These are phyloP conservation scores for Carex myosuroides DNA, from an alignment of 176 grass and related monocot genomes.

Conservation along the genomic window DNA sequence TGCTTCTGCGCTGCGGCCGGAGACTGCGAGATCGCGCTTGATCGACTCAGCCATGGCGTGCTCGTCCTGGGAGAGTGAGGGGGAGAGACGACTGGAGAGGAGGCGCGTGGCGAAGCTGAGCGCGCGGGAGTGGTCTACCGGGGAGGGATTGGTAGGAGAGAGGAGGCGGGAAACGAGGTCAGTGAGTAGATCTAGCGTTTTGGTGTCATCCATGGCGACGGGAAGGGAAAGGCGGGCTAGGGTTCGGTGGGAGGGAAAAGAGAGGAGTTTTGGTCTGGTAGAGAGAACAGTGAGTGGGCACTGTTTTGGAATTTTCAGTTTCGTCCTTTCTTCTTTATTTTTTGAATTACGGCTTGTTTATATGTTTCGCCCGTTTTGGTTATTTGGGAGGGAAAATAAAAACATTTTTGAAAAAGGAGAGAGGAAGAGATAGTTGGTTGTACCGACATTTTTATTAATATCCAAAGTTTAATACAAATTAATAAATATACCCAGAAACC, in stretches of 20 bases:
- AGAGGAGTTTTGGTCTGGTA: neutral
- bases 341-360: neutral
- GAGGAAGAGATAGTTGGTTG: neutral
- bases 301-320: neutral
- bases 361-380: neutral
- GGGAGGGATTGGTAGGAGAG: slow-evolving; percentile 20
- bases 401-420: neutral
- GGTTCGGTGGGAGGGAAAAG: slow-evolving; percentile 36
- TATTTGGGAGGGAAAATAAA: slow-evolving; percentile 4
- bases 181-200: slow-evolving; percentile 76
- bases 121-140: slow-evolving; percentile 29
- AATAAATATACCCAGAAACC: too few species aligned
- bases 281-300: neutral
- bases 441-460: too few species aligned
- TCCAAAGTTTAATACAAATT: too few species aligned
- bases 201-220: slow-evolving; percentile 62
- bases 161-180: slow-evolving; percentile 71
- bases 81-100: slow-evolving; percentile 77
- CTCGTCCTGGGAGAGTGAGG: slow-evolving; percentile 59
- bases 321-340: neutral
- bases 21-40: slow-evolving; percentile 68
- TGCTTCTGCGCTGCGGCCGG: slow-evolving; percentile 56
- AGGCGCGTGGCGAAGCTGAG: slow-evolving; percentile 65
- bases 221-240: slow-evolving; percentile 27
- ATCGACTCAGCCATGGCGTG: slow-evolving; percentile 81